These are phyloP conservation scores for Xerocomellus dryophilus DNA, from an alignment of 768 basidiomycete species.

Conservation along the genomic window DNA sequence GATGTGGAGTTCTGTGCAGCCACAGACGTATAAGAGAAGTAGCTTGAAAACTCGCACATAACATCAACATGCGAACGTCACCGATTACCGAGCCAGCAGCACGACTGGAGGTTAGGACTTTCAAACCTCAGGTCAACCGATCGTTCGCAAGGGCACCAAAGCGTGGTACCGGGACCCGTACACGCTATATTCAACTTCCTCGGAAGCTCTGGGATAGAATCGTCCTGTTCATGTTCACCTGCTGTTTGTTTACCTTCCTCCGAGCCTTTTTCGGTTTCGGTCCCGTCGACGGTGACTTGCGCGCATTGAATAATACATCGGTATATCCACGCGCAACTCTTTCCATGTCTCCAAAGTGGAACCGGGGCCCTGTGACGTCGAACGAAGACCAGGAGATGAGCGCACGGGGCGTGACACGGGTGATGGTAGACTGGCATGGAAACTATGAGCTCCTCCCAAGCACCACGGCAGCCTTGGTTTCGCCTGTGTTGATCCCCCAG, in stretches of 20 bases:
- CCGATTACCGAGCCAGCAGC: not conserved
- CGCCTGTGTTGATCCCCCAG: slow-evolving; percentile 16
- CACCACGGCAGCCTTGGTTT: not conserved
- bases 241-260: slow-evolving; percentile 25
- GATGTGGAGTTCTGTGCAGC: not conserved
- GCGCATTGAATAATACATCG: not conserved
- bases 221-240: slow-evolving; percentile 25
- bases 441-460: slow-evolving; percentile 18
- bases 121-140: not conserved
- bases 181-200: slow-evolving; percentile 3
- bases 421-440: slow-evolving; percentile 20
- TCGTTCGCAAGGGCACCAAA: not conserved
- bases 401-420: not conserved
- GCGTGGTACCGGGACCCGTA: not conserved
- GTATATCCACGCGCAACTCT: not conserved
- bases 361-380: not conserved
- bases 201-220: slow-evolving; percentile 20
- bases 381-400: not conserved
- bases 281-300: not conserved
- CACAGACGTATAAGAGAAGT: not conserved
- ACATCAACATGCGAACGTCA: slow-evolving; percentile 13
- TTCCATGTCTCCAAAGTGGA: not conserved
- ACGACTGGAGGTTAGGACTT: not conserved
- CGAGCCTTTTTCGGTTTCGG: slow-evolving; percentile 27
- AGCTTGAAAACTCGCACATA: not conserved